phyloP scores from a whole-genome alignment of 306 rosid genomes.

The Crataegus laevigata region DNA sequence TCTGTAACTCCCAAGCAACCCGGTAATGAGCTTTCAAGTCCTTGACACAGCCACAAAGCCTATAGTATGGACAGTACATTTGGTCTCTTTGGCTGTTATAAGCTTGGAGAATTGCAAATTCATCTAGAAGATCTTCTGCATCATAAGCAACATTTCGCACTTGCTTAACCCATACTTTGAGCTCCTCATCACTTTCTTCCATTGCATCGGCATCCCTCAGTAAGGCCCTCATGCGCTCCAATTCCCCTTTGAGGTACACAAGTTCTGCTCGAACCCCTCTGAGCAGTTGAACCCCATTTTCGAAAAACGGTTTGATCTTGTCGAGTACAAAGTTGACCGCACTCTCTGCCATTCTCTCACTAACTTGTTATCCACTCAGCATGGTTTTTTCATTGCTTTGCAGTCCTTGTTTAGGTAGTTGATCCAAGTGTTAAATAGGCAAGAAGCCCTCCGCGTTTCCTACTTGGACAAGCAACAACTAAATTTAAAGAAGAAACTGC shows the following conservation, averaged over 20 bases:
- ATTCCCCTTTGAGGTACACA: slow-evolving; percentile 9
- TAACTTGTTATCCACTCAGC: not conserved
- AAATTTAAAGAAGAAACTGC: not conserved
- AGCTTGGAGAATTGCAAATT: slow-evolving; percentile 10
- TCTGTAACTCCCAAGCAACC: not conserved
- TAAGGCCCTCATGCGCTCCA: slow-evolving; percentile 22
- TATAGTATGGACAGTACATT: not conserved
- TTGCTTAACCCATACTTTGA: slow-evolving; percentile 30
- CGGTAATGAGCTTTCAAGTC: slow-evolving; percentile 7
- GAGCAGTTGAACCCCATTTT: slow-evolving; percentile 30
- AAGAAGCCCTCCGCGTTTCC: not conserved
- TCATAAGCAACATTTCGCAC: slow-evolving; percentile 27
- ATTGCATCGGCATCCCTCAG: slow-evolving; percentile 23
- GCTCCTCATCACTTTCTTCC: slow-evolving; percentile 28
- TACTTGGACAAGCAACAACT: not conserved
- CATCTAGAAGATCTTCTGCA: slow-evolving; percentile 32
- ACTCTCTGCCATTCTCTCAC: slow-evolving; percentile 46
- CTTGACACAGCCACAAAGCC: slow-evolving; percentile 7
- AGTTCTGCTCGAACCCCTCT: slow-evolving; percentile 34
- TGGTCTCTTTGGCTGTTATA: not conserved
- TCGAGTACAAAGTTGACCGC: slow-evolving; percentile 32
- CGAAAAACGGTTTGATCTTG: slow-evolving; percentile 24
- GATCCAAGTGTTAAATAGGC: not conserved
- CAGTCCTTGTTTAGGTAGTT: not conserved
- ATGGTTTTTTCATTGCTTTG: not conserved